Percentiles rank a stretch among this genome's conserved stretches.
These are phyloP conservation scores for Schizopora paradoxa DNA, from an alignment of 1,284 basidiomycete species.

Conservation along the genomic window DNA sequence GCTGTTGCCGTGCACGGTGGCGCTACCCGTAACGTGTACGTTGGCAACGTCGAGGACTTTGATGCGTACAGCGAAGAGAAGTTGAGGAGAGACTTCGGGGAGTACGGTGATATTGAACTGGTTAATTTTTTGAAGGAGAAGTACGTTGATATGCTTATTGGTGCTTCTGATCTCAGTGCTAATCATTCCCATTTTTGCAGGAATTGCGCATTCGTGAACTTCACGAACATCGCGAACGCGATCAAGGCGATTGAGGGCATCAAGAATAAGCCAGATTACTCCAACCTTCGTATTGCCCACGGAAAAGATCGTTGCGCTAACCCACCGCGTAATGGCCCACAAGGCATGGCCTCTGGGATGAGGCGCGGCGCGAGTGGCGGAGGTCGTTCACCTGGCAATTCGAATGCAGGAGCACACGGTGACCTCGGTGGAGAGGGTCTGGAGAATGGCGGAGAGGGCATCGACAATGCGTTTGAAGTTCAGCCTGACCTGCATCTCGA, in stretches of 20 bases:
- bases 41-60: constrained; percentile 90
- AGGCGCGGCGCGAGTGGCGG: constrained; percentile 36
- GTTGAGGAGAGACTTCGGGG: constrained; percentile 83
- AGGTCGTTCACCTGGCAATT: constrained; percentile 26
- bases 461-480: no score
- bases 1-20: constrained; percentile 85
- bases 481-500: no score
- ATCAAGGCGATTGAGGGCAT: constrained; percentile 94
- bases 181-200: constrained; percentile 31
- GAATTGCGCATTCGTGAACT: constrained; percentile 95
- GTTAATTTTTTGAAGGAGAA: constrained; percentile 95
- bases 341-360: constrained; percentile 47
- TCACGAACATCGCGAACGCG: constrained; percentile 85
- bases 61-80: constrained; percentile 82
- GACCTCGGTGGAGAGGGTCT: constrained; percentile 22
- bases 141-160: constrained; percentile 37
- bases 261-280: constrained; percentile 82
- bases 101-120: constrained; percentile 92
- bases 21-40: constrained; percentile 91
- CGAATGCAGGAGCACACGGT: constrained; percentile 22
- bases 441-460: constrained; percentile 23
- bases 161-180: neutral
- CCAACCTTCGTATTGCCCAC: constrained; percentile 79
- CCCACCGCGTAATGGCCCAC: constrained; percentile 75
- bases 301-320: constrained; percentile 95